Evolutionary conservation across 768 basidiomycete species (phyloP), one percentile per base, ranked within the genome.

Genomic region (Holtermannia corniformis): DNA sequence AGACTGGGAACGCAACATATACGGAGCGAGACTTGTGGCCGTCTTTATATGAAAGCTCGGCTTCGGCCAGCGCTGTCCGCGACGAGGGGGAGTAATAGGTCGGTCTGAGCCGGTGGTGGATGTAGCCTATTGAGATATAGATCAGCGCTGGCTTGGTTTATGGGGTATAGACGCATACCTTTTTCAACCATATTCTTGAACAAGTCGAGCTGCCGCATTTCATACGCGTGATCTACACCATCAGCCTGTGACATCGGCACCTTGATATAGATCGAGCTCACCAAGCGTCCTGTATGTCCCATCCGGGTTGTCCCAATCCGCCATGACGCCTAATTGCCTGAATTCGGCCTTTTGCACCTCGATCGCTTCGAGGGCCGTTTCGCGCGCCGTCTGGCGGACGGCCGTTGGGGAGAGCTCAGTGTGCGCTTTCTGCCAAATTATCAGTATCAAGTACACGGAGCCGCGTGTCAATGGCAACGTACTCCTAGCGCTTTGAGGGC

Each of bases 51-150:
- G 81, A 79, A 24, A 99, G 76, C 68, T 99, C 93, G 3, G 92
- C 89, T 74, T 99, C 93, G 0, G 93, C 93, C 13, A 99, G 75
- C 0, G 93, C 93, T 4, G 93, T 92, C 41, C 80, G 81, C 1
- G 92, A 95, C 0, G 91, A 93, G 2, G 93, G 93, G 0, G 93
- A 96, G 70, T 88, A 96, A 69, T 95, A 82, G 4, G 92, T 88
- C 0, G 93, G 93, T 24, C 90, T 82, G 61, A 87, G 83, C 56
- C 86, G 82, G 50, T 88, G 79, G 60, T 85, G 87, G 54, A 97
- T 86, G 20, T 90, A 77, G 41, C 84, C 88, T 85, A 55, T 1
- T n/a, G n/a, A n/a, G n/a, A n/a, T n/a, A n/a, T n/a, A n/a, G n/a
- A n/a, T n/a, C n/a, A n/a, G 37, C n/a, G 3, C n/a, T n/a, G n/a